These are phyloP conservation scores for Peniophora sp. DNA, from an alignment of 1,284 basidiomycete species.

Conservation along the genomic window DNA sequence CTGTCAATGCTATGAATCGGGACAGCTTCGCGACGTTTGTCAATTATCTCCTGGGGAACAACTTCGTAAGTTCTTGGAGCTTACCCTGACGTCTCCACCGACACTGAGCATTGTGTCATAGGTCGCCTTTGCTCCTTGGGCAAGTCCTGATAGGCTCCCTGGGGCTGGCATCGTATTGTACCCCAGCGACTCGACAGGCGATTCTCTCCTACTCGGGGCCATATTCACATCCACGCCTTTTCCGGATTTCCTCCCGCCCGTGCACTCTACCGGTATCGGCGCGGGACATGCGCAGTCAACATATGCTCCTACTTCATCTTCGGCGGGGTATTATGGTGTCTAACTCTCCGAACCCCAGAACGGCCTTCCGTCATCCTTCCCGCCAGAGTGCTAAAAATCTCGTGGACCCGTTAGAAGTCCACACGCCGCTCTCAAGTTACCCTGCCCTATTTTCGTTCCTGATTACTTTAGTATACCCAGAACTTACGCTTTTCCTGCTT, in stretches of 20 bases:
- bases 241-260: slow-evolving; percentile 37
- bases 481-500: too few relatives aligned
- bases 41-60: slow-evolving; percentile 39
- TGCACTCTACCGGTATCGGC: slow-evolving; percentile 9
- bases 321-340: too few relatives aligned
- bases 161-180: slow-evolving; percentile 50
- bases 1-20: slow-evolving; percentile 40
- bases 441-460: too few relatives aligned
- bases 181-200: slow-evolving; percentile 43
- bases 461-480: too few relatives aligned
- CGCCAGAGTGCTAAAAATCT: too few relatives aligned
- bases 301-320: too few relatives aligned
- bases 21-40: slow-evolving; percentile 47
- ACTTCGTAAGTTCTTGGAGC: slow-evolving; percentile 33
- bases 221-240: slow-evolving; percentile 44
- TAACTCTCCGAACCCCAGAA: too few relatives aligned
- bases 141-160: slow-evolving; percentile 28
- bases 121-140: slow-evolving; percentile 53
- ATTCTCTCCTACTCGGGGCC: slow-evolving; percentile 49
- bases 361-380: too few relatives aligned
- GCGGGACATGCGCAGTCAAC: background rate
- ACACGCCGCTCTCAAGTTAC: too few relatives aligned
- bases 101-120: slow-evolving; percentile 15
- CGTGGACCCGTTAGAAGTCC: too few relatives aligned
- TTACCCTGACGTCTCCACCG: slow-evolving; percentile 3